Conservation (phyloP, 2,329 filamentous ascomycete genomes). For the Bipolaris sorokiniana region DNA sequence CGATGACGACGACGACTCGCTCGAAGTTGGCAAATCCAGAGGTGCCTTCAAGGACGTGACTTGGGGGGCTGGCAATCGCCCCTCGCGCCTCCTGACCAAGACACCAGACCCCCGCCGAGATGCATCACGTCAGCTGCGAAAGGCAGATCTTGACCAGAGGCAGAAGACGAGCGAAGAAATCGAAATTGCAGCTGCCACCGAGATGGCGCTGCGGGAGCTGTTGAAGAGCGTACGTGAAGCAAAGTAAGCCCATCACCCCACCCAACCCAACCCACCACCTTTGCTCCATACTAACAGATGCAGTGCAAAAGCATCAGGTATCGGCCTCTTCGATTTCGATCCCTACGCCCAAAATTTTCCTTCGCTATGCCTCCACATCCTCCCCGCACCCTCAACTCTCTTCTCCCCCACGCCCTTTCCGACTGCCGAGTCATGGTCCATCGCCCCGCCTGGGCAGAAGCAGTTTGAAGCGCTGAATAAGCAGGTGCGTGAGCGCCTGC, state of each 20-base stretch:
- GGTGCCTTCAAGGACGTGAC: conserved; percentile 64
- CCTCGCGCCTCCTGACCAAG: conserved; percentile 55
- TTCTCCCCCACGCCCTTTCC: conserved; percentile 82
- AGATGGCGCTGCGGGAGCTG: conserved; percentile 83
- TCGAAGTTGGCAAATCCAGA: conserved; percentile 42
- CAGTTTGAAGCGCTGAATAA: conserved; percentile 75
- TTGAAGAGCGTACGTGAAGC: conserved; percentile 82
- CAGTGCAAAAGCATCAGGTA: conserved; percentile 54
- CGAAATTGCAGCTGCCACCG: conserved; percentile 82
- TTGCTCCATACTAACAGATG: not conserved
- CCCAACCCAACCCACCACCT: not conserved
- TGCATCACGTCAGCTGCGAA: conserved; percentile 50
- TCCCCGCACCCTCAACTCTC: conserved; percentile 80
- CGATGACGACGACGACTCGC: conserved; percentile 22
- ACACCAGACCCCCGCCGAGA: conserved; percentile 51
- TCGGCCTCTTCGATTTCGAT: conserved; percentile 75
- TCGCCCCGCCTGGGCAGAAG: conserved; percentile 73
- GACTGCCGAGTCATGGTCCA: conserved; percentile 79
- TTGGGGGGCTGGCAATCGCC: conserved; percentile 81
- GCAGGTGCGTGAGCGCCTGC: conserved; percentile 71
- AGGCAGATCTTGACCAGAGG: conserved; percentile 67
- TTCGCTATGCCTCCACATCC: conserved; percentile 78
- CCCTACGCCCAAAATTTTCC: conserved; percentile 86
- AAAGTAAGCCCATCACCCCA: conserved; percentile 60
- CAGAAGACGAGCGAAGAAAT: conserved; percentile 70